phyloP scores from a whole-genome alignment of 768 basidiomycete species.

The Pulveroboletus ravenelii region DNA sequence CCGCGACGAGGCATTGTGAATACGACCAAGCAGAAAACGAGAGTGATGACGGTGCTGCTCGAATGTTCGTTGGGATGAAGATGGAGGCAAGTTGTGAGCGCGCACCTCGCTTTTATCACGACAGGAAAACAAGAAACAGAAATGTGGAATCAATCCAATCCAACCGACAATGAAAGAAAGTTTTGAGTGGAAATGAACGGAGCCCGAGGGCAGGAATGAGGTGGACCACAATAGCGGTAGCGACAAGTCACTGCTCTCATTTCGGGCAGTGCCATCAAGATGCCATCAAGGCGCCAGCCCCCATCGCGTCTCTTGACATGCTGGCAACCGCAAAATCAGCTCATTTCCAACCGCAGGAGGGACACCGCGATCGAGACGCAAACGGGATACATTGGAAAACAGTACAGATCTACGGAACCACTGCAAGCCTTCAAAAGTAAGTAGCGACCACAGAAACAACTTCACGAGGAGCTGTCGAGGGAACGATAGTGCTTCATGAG shows the following conservation, averaged over 20 bases:
- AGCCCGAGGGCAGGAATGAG: too few species aligned
- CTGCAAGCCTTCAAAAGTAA: constrained; percentile 3
- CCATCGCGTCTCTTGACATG: background rate
- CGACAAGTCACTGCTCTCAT: background rate
- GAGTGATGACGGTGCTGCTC: background rate
- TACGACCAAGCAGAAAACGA: too few species aligned
- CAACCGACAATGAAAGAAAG: background rate
- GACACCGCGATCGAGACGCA: background rate
- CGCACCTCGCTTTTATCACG: constrained; percentile 3
- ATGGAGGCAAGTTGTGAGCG: too few species aligned
- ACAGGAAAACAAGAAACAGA: background rate
- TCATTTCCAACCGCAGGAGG: background rate
- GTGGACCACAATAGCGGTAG: too few species aligned
- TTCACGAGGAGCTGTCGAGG: constrained; percentile 35
- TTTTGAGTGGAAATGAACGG: background rate
- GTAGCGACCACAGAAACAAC: background rate
- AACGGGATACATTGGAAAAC: constrained; percentile 10
- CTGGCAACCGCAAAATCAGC: too few species aligned
- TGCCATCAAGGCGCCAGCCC: background rate
- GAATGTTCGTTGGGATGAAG: background rate
- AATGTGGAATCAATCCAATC: constrained; percentile 1
- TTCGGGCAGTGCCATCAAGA: background rate
- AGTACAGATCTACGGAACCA: constrained; percentile 14
- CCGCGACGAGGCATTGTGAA: constrained; percentile 65
- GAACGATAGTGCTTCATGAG: constrained; percentile 71